Base-by-base conservation (phyloP, 2,329 filamentous ascomycete genomes). In the Proliferodiscus dingleyae region DNA sequence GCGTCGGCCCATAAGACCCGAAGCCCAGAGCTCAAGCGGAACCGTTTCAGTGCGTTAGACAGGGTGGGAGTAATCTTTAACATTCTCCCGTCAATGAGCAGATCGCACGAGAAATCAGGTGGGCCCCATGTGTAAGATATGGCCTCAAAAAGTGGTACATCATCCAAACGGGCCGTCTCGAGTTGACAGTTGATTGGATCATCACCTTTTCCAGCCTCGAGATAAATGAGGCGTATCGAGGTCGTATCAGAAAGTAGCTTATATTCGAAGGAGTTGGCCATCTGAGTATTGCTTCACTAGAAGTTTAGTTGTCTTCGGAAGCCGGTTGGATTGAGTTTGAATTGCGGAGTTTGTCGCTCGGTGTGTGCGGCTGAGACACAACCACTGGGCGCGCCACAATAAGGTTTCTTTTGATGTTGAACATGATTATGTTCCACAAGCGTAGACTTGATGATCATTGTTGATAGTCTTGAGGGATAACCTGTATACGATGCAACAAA, bases 71-170 rank as follows among this genome's bases (percentile, higher is more conserved):
- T 37, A 5, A 37, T 22, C 11, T 5, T 18, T 13, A 37, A 21
- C 34, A 5, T 13, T n/a, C n/a, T 21, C 9, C 19, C 34, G 10
- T 34, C 32, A 8, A 37, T 4, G 23, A 37, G 19, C 6, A 37
- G 9, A 7, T 22, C 19, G 19, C 8, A 18, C 4, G 16, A 21
- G 34, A 37, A 37, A 3, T 9, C 29, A 4, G 21, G 13, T 19
- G 34, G 18, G 2, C 33, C 41, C 41, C 41, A 44, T 2, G 22
- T n/a, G 18, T 44, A 44, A 1, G 41, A 44, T 44, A 38, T 37
- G 4, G 41, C 33, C 19, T 44, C 41, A 18, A 26, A 38, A 18
- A 13, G 30, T 29, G 41, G 41, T n/a, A 33, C n/a, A 37, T 30
- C n/a, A 26, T 37, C 41, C 4, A 44, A 3, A 5, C 11, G 21